Evolutionary conservation across 441 rosid species (phyloP), one percentile per base, ranked within the genome.

Genomic region (Daphne laureola): DNA sequence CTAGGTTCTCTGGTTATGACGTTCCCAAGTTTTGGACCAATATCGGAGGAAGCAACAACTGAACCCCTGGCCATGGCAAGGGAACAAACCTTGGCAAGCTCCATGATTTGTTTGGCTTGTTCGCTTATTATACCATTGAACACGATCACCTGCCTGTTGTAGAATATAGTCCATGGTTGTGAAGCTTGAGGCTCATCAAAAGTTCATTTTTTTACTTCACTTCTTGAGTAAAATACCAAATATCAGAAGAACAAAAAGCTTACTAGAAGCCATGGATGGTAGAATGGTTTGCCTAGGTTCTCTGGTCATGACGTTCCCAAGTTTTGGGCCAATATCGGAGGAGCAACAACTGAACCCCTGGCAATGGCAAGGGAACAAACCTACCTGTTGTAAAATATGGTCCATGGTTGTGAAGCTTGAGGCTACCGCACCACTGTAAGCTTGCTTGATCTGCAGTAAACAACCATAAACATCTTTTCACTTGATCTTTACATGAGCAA

Each of bases 351-450:
- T 12, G 70, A 66, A 63, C 43, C 47, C 43, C 63, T 77, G 25
- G 62, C 60, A 0, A 47, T 17, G 55, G 16, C 49, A 8, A 71
- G 70, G 38, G 70, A 64, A 67, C 66, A 72, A 54, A 72, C 78
- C 72, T 75, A 79, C 17, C 98, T 94, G 0, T 48, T 78, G 25
- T 87, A 90, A 55, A 90, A 87, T 31, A 90, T 81, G 4, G 98
- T 87, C 88, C 87, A 75, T 21, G 38, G 38, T 31, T 76, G 81
- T 12, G 90, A 78, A 57, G 81, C 41, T 50, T 70, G 73, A 17
- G 77, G 46, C 70, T 76, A 79, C 16, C 23, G 26, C 15, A 58
- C 41, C 48, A 51, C 66, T 18, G 59, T 4, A 27, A 7, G 35
- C 35, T 27, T 27, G 35, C 7, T 27, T 27, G 35, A 4, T 7